Percentiles rank a stretch among this genome's conserved stretches.
Evolutionary conservation across 768 basidiomycete genomes (phyloP).

Genomic region (Naematelia encephala): DNA sequence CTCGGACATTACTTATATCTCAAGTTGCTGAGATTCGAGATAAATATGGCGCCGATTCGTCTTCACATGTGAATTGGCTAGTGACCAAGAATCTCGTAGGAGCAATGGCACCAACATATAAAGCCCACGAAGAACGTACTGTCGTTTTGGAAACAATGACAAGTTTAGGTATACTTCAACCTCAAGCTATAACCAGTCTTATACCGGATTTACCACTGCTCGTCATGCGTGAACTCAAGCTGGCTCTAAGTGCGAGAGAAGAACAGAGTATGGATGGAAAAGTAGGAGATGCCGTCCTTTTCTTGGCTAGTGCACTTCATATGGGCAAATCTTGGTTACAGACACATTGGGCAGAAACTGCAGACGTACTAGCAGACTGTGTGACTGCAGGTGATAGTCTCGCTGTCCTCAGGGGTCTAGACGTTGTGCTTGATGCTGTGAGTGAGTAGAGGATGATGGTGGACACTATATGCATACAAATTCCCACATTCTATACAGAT

Average conservation of each 20-base stretch:
- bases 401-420: constrained; percentile 34
- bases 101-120: constrained; percentile 11
- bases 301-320: constrained; percentile 20
- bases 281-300: constrained; percentile 10
- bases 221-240: constrained; percentile 27
- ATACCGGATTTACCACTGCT: constrained; percentile 33
- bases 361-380: constrained; percentile 33
- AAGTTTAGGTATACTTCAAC: constrained; percentile 30
- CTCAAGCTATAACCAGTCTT: constrained; percentile 15
- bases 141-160: constrained; percentile 34
- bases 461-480: too few relatives aligned
- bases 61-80: constrained; percentile 27
- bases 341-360: constrained; percentile 34
- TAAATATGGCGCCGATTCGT: constrained; percentile 19
- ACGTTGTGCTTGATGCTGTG: constrained; percentile 31
- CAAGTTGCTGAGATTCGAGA: constrained; percentile 35
- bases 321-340: constrained; percentile 25
- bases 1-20: constrained; percentile 22
- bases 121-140: constrained; percentile 24
- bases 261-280: not conserved
- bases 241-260: constrained; percentile 13
- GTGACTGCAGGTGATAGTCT: constrained; percentile 27
- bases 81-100: constrained; percentile 29
- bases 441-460: too few relatives aligned
- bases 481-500: too few relatives aligned